Evolutionary conservation across 352 stramenopile genomes (phyloP).

Genomic region (Phytophthora constricta): DNA sequence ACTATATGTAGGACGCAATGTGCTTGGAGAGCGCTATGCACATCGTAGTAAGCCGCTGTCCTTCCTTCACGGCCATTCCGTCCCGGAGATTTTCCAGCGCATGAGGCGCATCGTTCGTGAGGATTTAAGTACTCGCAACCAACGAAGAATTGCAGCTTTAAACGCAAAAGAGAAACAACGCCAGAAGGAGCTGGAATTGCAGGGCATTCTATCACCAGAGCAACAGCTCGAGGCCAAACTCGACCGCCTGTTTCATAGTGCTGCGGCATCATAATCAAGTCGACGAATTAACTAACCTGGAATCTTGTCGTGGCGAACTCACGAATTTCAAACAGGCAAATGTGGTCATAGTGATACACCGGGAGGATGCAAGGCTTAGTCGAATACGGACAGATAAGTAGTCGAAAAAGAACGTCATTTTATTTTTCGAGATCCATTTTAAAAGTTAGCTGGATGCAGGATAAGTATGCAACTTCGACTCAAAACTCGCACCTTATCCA

Average conservation of each 20-base stretch:
- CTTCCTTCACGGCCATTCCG: constrained; percentile 25
- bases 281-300: too few relatives aligned
- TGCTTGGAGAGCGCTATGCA: constrained; percentile 38
- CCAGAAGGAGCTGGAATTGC: constrained; percentile 30
- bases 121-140: constrained; percentile 36
- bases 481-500: too few relatives aligned
- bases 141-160: constrained; percentile 36
- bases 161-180: constrained; percentile 32
- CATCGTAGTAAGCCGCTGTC: constrained; percentile 15
- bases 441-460: too few relatives aligned
- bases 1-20: constrained; percentile 24
- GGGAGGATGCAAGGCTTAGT: too few relatives aligned
- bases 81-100: constrained; percentile 34
- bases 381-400: too few relatives aligned
- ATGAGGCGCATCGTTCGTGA: constrained; percentile 37
- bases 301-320: too few relatives aligned
- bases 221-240: constrained; percentile 42
- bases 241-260: constrained; percentile 34
- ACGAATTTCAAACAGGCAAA: too few relatives aligned
- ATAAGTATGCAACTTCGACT: too few relatives aligned
- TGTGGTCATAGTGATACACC: too few relatives aligned
- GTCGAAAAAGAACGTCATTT: too few relatives aligned
- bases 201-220: constrained; percentile 36
- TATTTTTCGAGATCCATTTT: too few relatives aligned
- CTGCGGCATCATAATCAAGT: constrained; percentile 17